A percentile compares a stretch with the other conserved stretches of the same genome.
phyloP scores from a whole-genome alignment of 768 basidiomycete genomes.

The Tulasnella sp. region DNA sequence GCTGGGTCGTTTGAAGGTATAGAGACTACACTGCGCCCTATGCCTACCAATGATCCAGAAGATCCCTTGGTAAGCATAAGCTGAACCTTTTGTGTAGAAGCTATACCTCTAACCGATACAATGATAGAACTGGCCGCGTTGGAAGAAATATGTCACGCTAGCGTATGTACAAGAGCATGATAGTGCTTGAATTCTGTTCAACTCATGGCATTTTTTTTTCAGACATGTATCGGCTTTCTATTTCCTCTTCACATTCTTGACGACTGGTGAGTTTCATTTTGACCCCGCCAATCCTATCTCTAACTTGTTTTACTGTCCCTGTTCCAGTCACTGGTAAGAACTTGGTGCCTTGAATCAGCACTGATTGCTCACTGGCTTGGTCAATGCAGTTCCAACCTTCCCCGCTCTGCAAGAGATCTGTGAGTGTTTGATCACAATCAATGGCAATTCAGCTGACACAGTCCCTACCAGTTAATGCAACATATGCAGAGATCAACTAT shows the following conservation, averaged over 20 bases:
- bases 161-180: too few relatives aligned
- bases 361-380: background rate
- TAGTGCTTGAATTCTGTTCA: background rate
- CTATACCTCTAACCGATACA: background rate
- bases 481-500: conserved; percentile 17
- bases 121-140: conserved; percentile 1
- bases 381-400: conserved; percentile 12
- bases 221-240: conserved; percentile 15
- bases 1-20: too few relatives aligned
- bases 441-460: background rate
- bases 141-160: conserved; percentile 1
- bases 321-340: conserved; percentile 11
- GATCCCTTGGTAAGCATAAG: conserved; percentile 7
- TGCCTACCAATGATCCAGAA: background rate
- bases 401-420: conserved; percentile 9
- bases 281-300: background rate
- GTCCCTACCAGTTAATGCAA: conserved; percentile 9
- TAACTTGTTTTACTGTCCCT: background rate
- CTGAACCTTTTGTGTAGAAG: too few relatives aligned
- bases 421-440: background rate
- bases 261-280: conserved; percentile 5
- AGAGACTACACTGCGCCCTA: too few relatives aligned
- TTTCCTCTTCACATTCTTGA: conserved; percentile 18
- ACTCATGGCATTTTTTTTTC: background rate
- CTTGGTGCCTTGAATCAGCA: background rate